These are phyloP conservation scores for Arabidopsis arenosa DNA, from an alignment of 345 rosid species.

Conservation along the genomic window DNA sequence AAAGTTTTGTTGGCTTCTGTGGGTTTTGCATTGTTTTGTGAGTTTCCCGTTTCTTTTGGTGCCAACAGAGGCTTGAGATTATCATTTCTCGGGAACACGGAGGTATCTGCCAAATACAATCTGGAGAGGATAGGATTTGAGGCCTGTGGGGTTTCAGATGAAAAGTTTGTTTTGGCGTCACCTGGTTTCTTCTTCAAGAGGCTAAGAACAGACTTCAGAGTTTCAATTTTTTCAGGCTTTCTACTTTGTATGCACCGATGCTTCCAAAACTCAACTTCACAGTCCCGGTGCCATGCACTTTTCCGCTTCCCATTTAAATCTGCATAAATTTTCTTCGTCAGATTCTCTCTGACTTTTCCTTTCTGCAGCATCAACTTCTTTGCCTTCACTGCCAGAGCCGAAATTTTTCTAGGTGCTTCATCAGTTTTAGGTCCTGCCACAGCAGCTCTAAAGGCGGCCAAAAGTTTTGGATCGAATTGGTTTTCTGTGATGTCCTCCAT, in stretches of 20 bases:
- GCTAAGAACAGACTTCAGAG: conserved; percentile 86
- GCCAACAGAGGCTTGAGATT: conserved; percentile 81
- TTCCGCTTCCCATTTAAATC: conserved; percentile 81
- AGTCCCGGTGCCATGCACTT: conserved; percentile 95
- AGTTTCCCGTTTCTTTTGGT: conserved; percentile 44
- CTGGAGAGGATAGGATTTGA: conserved; percentile 84
- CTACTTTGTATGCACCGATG: conserved; percentile 76
- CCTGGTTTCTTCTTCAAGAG: conserved; percentile 66
- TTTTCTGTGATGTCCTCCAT: conserved; percentile 63
- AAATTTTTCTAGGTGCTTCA: conserved; percentile 59
- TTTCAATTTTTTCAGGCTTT: conserved; percentile 91
- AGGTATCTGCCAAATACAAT: conserved; percentile 93
- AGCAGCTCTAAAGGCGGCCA: conserved; percentile 90
- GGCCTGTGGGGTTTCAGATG: conserved; percentile 51
- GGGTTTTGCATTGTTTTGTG: conserved; percentile 52
- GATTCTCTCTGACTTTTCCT: conserved; percentile 96
- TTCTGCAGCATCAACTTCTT: conserved; percentile 87
- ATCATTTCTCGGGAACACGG: conserved; percentile 90
- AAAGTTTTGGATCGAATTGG: conserved; percentile 89
- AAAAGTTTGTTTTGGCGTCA: conserved; percentile 46
- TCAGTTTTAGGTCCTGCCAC: conserved; percentile 71
- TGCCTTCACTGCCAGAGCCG: conserved; percentile 70
- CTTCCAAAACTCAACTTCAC: conserved; percentile 99
- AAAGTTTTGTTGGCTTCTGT: conserved; percentile 48
- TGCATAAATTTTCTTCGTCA: conserved; percentile 91